Evolutionary conservation across 768 basidiomycete species (phyloP).

Genomic region (Hygrophoropsis aurantiaca): DNA sequence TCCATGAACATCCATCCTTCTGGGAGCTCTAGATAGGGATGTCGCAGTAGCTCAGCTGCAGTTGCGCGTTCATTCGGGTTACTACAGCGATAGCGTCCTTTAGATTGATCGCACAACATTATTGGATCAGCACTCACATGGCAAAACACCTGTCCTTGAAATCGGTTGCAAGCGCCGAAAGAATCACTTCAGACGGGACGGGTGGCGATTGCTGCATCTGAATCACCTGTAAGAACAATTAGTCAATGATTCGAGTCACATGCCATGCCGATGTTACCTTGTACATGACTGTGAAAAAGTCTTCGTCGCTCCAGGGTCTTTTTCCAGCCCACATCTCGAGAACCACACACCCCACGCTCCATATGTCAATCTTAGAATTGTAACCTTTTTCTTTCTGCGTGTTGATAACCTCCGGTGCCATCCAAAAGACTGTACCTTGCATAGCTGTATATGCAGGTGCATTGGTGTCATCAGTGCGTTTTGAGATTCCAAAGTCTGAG

Average conservation of each 20-base stretch:
- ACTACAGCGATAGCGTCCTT: conserved; percentile 34
- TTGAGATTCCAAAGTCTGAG: conserved; percentile 98
- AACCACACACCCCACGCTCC: conserved; percentile 98
- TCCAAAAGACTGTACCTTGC: conserved; percentile 99
- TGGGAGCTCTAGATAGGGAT: conserved; percentile 74
- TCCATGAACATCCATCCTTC: conserved; percentile 76
- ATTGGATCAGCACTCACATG: conserved; percentile 51
- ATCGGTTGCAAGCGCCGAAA: conserved; percentile 77
- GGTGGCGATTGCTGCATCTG: conserved; percentile 85
- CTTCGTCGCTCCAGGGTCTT: conserved; percentile 90
- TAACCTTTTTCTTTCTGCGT: conserved; percentile 82
- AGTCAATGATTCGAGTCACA: not conserved
- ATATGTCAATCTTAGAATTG: conserved; percentile 96
- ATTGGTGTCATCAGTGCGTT: conserved; percentile 85
- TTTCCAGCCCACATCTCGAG: conserved; percentile 99
- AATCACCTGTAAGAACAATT: conserved; percentile 58
- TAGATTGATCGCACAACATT: not conserved
- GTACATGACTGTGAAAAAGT: conserved; percentile 90
- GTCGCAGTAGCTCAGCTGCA: conserved; percentile 74
- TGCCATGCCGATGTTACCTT: conserved; percentile 54
- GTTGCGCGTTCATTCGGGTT: conserved; percentile 83
- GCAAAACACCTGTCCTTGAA: conserved; percentile 90
- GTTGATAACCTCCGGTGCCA: conserved; percentile 95
- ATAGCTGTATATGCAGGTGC: conserved; percentile 84
- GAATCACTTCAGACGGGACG: conserved; percentile 76